These are phyloP conservation scores for Komagataella pseudopastoris DNA, from an alignment of 805 yeast species.

Conservation along the genomic window DNA sequence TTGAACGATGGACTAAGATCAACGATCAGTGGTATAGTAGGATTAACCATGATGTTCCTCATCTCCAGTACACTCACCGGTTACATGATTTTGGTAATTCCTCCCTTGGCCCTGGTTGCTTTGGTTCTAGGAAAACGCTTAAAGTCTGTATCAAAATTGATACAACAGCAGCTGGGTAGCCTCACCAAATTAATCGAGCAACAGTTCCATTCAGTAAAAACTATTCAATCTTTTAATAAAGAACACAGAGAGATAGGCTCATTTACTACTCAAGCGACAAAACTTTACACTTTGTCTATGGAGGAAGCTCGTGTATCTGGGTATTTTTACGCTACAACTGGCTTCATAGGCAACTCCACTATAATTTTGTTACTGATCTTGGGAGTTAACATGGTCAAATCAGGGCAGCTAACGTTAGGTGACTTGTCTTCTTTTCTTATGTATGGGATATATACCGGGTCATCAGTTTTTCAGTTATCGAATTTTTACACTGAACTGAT, in stretches of 20 bases:
- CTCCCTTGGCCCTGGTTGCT: constrained; percentile 73
- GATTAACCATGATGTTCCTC: constrained; percentile 82
- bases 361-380: constrained; percentile 63
- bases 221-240: constrained; percentile 85
- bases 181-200: constrained; percentile 89
- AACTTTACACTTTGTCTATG: constrained; percentile 52
- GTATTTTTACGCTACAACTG: constrained; percentile 63
- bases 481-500: constrained; percentile 86
- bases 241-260: constrained; percentile 66
- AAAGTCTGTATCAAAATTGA: constrained; percentile 55
- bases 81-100: constrained; percentile 68
- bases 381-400: constrained; percentile 72
- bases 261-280: constrained; percentile 60
- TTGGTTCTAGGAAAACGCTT: constrained; percentile 72
- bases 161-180: constrained; percentile 76
- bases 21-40: constrained; percentile 69
- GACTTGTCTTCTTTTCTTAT: constrained; percentile 86
- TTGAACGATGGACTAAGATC: constrained; percentile 88
- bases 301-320: constrained; percentile 75
- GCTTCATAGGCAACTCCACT: constrained; percentile 73
- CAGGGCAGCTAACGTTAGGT: constrained; percentile 71
- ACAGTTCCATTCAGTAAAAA: constrained; percentile 69
- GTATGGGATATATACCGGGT: constrained; percentile 90
- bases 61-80: constrained; percentile 76
- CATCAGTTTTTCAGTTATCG: constrained; percentile 84